Percentiles rank a stretch among this genome's conserved stretches.
These are phyloP conservation scores for Pecoramyces ruminantium DNA, from an alignment of 192 early-diverging fungal species.

Conservation along the genomic window DNA sequence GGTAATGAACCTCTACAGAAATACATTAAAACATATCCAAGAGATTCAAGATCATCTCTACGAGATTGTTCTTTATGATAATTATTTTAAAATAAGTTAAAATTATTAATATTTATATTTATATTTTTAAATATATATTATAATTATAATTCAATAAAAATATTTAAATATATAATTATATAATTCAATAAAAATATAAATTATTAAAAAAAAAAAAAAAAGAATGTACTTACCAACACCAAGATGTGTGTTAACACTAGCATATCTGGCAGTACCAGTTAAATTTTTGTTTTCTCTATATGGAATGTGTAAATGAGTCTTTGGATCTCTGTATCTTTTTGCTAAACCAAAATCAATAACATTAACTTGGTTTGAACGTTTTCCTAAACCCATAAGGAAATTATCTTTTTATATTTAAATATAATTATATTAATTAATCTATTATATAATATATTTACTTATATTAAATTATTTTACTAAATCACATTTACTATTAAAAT, in stretches of 20 bases:
- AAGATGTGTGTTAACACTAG: constrained; percentile 69
- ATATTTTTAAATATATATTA: no score
- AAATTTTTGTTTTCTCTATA: constrained; percentile 87
- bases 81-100: no score
- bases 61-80: constrained; percentile 43
- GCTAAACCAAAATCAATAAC: constrained; percentile 49
- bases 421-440: no score
- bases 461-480: no score
- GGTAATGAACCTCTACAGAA: constrained; percentile 40
- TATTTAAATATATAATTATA: no score
- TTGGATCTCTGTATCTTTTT: constrained; percentile 45
- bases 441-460: no score
- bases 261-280: constrained; percentile 81
- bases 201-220: no score
- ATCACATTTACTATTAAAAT: not conserved
- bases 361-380: constrained; percentile 45
- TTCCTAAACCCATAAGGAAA: constrained; percentile 67
- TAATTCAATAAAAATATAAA: no score
- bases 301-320: constrained; percentile 62
- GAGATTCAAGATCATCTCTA: constrained; percentile 44
- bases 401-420: constrained; percentile 59
- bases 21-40: constrained; percentile 50
- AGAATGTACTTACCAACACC: constrained; percentile 35
- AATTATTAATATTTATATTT: no score
- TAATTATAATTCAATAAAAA: no score